Evolutionary conservation across 1,284 basidiomycete species (phyloP).

Genomic region (Ceratobasidium sp.): DNA sequence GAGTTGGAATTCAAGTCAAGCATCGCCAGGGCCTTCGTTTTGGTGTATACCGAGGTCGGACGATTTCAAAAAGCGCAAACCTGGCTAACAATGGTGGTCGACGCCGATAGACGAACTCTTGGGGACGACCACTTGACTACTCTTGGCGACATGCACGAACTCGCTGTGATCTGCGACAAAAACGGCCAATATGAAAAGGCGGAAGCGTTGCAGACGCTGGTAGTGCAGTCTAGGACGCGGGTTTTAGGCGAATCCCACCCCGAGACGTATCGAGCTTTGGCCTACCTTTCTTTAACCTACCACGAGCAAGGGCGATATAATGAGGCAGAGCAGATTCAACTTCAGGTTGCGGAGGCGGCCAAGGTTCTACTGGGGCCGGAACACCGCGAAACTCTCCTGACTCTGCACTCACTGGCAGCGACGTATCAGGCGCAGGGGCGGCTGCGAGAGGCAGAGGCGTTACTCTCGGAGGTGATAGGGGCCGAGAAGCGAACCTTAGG

Average conservation of each 20-base stretch:
- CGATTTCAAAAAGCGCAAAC: neutral
- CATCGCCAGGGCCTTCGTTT: neutral
- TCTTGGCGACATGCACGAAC: conserved; percentile 4
- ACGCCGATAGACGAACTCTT: neutral
- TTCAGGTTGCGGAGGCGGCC: neutral
- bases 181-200: conserved; percentile 6
- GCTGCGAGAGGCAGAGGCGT: neutral
- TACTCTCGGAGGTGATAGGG: neutral
- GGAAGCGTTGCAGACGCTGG: conserved; percentile 4
- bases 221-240: neutral
- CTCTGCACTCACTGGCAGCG: neutral
- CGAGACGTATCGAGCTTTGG: neutral
- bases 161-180: neutral
- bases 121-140: neutral
- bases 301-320: conserved; percentile 4
- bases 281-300: conserved; percentile 8
- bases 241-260: neutral
- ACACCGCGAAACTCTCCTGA: neutral
- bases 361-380: conserved; percentile 1
- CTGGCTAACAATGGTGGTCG: neutral
- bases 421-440: neutral
- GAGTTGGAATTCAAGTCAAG: neutral
- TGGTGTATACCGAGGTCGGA: neutral
- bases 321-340: conserved; percentile 16
- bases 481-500: neutral